Base-by-base conservation (phyloP, 768 basidiomycete species). In the Favolaschia claudopus region DNA sequence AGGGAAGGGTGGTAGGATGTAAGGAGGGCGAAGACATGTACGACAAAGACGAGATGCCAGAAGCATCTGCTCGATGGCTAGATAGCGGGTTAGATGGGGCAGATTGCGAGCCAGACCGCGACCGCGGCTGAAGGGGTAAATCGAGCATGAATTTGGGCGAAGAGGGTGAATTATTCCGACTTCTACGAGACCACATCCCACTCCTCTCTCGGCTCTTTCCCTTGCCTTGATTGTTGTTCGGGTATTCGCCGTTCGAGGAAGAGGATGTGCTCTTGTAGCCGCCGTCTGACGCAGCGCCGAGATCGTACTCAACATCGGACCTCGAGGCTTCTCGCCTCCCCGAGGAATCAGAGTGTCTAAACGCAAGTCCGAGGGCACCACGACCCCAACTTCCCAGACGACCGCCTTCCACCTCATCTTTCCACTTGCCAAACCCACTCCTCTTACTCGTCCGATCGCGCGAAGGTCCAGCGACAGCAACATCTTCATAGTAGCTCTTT, bases 341-440 rank as follows among this genome's bases (percentile, higher is more conserved):
- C 19, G 68, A 66, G 8, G 68, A 66, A 54, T 60, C 72, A 4
- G 81, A 79, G 67, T 81, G 79, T 29, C 79, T 68, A 63, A 82
- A 82, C 10, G 72, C 67, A 28, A 83, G 72, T 3, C 78, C 78
- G 5, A 82, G 60, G 27, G 62, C 66, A 19, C 55, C 34, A 19
- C 72, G 69, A 13, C 72, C 70, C 15, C 72, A 61, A n/a, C 67
- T 67, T 15, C 69, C 75, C 29, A 74, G 58, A 13, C 46, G 31
- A 24, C 64, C 66, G 7, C 73, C 69, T 62, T 77, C 77, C 20
- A 77, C 70, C 47, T 80, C 80, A 36, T 74, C 70, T 64, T 77
- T 81, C 83, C 82, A 84, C 32, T 74, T 68, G 3, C 71, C 48
- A 52, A 82, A 82, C 13, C 76, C 79, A 27, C 77, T 78, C 46